phyloP scores from a whole-genome alignment of 2,329 filamentous ascomycete species.

The Xylogone sp. region DNA sequence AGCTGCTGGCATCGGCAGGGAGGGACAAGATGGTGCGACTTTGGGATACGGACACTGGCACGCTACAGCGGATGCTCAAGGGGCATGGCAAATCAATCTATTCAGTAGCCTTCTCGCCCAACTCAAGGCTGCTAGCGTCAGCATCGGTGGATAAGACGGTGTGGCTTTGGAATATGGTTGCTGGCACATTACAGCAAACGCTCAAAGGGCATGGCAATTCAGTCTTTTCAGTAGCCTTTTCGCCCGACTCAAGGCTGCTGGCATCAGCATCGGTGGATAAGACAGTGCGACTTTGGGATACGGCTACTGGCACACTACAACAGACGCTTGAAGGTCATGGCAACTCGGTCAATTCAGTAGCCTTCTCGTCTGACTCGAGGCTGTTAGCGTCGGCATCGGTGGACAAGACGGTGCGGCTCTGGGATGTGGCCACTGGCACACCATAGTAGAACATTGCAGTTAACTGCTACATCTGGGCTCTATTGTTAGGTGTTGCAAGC shows the following conservation, averaged over 20 bases:
- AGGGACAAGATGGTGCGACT: neutral
- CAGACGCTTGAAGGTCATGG: slow-evolving; percentile 75
- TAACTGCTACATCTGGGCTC: slow-evolving; percentile 7
- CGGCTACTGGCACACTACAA: slow-evolving; percentile 59
- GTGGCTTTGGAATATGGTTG: slow-evolving; percentile 81
- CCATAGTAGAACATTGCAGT: slow-evolving; percentile 4
- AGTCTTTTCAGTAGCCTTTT: slow-evolving; percentile 47
- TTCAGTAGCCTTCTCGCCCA: slow-evolving; percentile 4
- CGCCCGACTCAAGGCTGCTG: slow-evolving; percentile 64
- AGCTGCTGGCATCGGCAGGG: slow-evolving; percentile 2
- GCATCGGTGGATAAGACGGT: neutral
- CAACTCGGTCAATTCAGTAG: slow-evolving; percentile 91
- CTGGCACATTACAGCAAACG: slow-evolving; percentile 75
- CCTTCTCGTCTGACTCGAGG: slow-evolving; percentile 58
- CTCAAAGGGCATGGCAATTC: slow-evolving; percentile 74
- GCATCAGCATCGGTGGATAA: slow-evolving; percentile 84
- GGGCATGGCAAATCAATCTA: neutral
- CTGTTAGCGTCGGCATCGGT: slow-evolving; percentile 1
- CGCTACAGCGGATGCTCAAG: neutral
- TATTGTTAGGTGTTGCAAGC: slow-evolving; percentile 7
- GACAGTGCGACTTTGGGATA: slow-evolving; percentile 87
- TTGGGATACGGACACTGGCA: neutral
- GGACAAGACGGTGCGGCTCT: slow-evolving; percentile 63
- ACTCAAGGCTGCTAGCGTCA: slow-evolving; percentile 4
- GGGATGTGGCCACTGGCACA: slow-evolving; percentile 37